Evolutionary conservation across 2,329 filamentous ascomycete species (phyloP).

Genomic region (Achaetomium macrosporum): DNA sequence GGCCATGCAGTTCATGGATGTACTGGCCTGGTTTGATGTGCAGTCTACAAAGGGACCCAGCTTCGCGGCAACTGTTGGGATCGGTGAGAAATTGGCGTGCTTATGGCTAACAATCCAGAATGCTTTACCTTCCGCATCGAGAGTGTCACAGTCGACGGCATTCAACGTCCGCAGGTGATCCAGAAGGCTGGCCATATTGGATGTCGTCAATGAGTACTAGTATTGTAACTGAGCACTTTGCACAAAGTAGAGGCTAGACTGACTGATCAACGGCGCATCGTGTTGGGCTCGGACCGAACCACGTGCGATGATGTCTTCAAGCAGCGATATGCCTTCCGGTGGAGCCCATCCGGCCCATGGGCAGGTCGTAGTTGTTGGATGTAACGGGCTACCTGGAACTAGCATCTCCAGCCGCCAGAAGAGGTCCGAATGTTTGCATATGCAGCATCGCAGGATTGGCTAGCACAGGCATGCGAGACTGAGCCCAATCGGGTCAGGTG

Average conservation of each 20-base stretch:
- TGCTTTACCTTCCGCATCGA: slow-evolving; percentile 40
- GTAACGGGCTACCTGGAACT: too few species aligned
- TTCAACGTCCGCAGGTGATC: slow-evolving; percentile 39
- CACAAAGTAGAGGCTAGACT: background rate
- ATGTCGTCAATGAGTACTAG: background rate
- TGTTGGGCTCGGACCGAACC: background rate
- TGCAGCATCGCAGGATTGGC: too few species aligned
- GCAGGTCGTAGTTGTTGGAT: too few species aligned
- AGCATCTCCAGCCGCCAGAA: too few species aligned
- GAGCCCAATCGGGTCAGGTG: too few species aligned
- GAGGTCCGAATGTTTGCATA: too few species aligned
- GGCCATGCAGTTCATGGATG: background rate
- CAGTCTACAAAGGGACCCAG: slow-evolving; percentile 47
- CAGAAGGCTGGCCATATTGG: slow-evolving; percentile 28
- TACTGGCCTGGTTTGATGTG: slow-evolving; percentile 47
- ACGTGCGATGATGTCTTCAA: background rate
- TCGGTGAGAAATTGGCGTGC: background rate
- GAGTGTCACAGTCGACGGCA: slow-evolving; percentile 47
- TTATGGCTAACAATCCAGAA: too few species aligned
- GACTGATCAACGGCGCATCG: background rate
- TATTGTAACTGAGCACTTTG: too few species aligned
- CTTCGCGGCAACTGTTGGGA: slow-evolving; percentile 36
- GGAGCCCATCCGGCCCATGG: too few species aligned
- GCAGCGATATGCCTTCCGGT: background rate
- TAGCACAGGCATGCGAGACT: too few species aligned